Base-by-base conservation (phyloP, 768 basidiomycete genomes). In the Lanmaoa pseudosensibilis region DNA sequence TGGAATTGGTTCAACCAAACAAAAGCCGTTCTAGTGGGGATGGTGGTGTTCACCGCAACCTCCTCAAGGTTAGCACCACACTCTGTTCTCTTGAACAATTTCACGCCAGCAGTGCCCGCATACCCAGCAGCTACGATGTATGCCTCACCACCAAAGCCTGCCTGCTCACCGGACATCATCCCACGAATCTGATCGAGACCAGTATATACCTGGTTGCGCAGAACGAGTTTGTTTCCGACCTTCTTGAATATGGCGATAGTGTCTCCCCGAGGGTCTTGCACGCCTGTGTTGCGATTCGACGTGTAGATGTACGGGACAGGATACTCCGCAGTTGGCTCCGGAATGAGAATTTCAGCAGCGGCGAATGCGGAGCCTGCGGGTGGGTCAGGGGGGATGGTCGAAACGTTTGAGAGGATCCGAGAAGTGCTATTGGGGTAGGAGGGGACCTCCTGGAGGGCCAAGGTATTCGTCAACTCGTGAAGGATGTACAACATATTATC, bases 261-360 rank as follows among this genome's bases (percentile, higher is more conserved):
- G 68, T 88, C 86, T 8, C 83, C 84, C 11, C 78, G 76, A 21
- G 80, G 66, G 53, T 83, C 82, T 52, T 75, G 73, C 4, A 73
- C 69, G 33, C 80, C 83, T 1, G 75, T 76, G 69, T 88, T 86
- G 39, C 87, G 78, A 73, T 88, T 90, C 5, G 87, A 87, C 16
- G 77, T 79, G 71, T 88, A 90, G 60, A 88, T 79, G 27, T 30
- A 87, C 80, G 45, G 87, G 78, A 30, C 8, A 30, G 5, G 27
- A 30, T 30, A 30, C 27, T 30, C 27, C 1, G 27, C 27, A 30
- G 27, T 30, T 7, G 27, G 27, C 27, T 30, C 27, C 1, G 27
- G 27, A 30, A 30, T 30, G 7, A 30, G 27, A 61, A 89, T 80
- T 61, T 88, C 87, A 10, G 75, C 86, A 1, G 80, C 86, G 16